A percentile compares a stretch with the other conserved stretches of the same genome.
Conservation (phyloP, 2,329 filamentous ascomycete genomes). For the Phialemoniopsis sp. region DNA sequence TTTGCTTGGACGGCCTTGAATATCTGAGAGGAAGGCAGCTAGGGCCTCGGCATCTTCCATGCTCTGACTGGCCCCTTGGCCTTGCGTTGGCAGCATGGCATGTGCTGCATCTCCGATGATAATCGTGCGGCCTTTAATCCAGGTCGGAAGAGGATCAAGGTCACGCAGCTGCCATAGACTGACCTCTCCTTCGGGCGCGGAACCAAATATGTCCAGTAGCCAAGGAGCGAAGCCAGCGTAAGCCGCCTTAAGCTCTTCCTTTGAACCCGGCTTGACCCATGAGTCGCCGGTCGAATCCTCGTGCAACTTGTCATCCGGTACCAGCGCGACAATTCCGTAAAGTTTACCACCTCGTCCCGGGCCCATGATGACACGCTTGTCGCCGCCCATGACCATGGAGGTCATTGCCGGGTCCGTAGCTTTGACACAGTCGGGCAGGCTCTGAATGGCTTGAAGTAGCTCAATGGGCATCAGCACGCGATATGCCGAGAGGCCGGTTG, state of each 20-base stretch:
- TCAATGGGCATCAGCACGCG: constrained; percentile 22
- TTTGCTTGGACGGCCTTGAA: constrained; percentile 7
- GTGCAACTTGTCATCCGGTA: constrained; percentile 35
- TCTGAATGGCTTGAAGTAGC: constrained; percentile 5
- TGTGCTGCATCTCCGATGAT: constrained; percentile 16
- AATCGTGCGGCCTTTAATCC: constrained; percentile 20
- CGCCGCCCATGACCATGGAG: constrained; percentile 39
- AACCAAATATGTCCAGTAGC: constrained; percentile 24
- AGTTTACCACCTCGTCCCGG: constrained; percentile 33
- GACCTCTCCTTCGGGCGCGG: constrained; percentile 19
- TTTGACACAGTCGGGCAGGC: constrained; percentile 20
- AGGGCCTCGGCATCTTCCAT: constrained; percentile 36
- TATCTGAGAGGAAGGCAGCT: constrained; percentile 12
- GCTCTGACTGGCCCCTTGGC: constrained; percentile 34
- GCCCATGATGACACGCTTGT: constrained; percentile 38
- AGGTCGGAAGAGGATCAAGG: constrained; percentile 30
- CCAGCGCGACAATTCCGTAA: constrained; percentile 36
- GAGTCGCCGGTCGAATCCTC: constrained; percentile 28
- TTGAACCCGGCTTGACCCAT: constrained; percentile 31
- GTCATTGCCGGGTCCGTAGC: constrained; percentile 29
- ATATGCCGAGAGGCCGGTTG: constrained; percentile 32
- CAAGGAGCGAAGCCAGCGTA: constrained; percentile 35
- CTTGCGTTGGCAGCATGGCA: constrained; percentile 31
- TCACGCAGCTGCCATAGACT: constrained; percentile 41
- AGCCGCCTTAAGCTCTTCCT: constrained; percentile 28